A percentile compares a stretch with the other conserved stretches of the same genome.
Conservation (phyloP, 1,284 basidiomycete species). For the Heterobasidion irregulare region DNA sequence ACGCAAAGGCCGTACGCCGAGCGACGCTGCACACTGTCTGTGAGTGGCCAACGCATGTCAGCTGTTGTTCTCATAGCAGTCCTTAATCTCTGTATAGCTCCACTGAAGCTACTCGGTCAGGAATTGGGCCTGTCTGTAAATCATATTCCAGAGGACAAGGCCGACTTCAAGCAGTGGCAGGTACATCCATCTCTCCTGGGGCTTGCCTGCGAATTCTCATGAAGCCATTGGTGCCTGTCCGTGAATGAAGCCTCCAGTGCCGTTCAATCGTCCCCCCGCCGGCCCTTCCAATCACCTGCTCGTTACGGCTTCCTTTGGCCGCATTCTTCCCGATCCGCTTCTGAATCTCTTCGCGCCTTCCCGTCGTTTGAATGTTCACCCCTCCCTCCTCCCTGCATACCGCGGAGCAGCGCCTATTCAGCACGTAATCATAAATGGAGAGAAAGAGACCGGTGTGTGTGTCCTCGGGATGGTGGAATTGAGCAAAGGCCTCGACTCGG, state of each 20-base stretch:
- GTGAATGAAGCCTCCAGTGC: slow-evolving; percentile 32
- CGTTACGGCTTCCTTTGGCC: slow-evolving; percentile 89
- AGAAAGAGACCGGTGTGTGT: slow-evolving; percentile 59
- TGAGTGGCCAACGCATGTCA: slow-evolving; percentile 20
- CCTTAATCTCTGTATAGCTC: slow-evolving; percentile 30
- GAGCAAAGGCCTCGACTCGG: slow-evolving; percentile 53
- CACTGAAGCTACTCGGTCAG: slow-evolving; percentile 46
- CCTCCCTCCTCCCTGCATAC: slow-evolving; percentile 83
- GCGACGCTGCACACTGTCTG: slow-evolving; percentile 43
- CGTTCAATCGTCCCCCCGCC: slow-evolving; percentile 27
- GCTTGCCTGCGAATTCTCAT: slow-evolving; percentile 1
- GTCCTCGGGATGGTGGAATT: slow-evolving; percentile 56
- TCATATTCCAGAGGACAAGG: slow-evolving; percentile 46
- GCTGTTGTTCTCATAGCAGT: neutral
- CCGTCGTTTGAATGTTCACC: slow-evolving; percentile 86
- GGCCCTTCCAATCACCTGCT: slow-evolving; percentile 48
- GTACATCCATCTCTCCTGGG: slow-evolving; percentile 22
- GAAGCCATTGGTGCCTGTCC: neutral
- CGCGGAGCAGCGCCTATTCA: slow-evolving; percentile 93
- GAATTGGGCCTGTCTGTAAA: slow-evolving; percentile 41
- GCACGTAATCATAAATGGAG: slow-evolving; percentile 65
- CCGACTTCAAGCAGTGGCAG: slow-evolving; percentile 51
- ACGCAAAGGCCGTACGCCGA: slow-evolving; percentile 42
- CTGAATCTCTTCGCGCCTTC: slow-evolving; percentile 57
- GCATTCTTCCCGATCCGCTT: slow-evolving; percentile 67